These are phyloP conservation scores for Sphaerostilbella broomeana DNA, from an alignment of 2,329 filamentous ascomycete genomes.

Conservation along the genomic window DNA sequence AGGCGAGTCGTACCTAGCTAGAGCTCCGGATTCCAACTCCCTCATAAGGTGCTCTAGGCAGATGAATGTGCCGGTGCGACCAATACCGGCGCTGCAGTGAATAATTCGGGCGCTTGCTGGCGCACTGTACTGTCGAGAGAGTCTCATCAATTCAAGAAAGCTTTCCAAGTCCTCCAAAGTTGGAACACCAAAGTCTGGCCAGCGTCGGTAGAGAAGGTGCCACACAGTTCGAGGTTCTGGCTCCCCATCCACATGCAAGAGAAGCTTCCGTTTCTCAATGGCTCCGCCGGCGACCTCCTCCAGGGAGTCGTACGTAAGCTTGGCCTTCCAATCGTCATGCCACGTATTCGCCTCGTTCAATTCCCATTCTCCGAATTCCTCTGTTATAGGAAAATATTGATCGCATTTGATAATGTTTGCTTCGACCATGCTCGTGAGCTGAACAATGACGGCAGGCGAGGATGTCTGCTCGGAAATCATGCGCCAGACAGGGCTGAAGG, in stretches of 20 bases:
- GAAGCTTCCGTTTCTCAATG: slow-evolving; percentile 69
- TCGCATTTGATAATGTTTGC: slow-evolving; percentile 74
- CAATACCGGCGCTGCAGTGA: slow-evolving; percentile 87
- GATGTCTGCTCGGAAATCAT: slow-evolving; percentile 79
- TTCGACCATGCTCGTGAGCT: slow-evolving; percentile 88
- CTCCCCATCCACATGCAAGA: slow-evolving; percentile 45
- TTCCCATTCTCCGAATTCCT: slow-evolving; percentile 45
- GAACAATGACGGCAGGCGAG: slow-evolving; percentile 76
- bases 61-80: slow-evolving; percentile 91
- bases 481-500: slow-evolving; percentile 81
- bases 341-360: slow-evolving; percentile 61
- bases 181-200: slow-evolving; percentile 88
- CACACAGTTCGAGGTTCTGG: slow-evolving; percentile 56
- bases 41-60: slow-evolving; percentile 85
- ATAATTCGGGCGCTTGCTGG: slow-evolving; percentile 63
- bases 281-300: slow-evolving; percentile 49
- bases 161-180: slow-evolving; percentile 58
- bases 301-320: slow-evolving; percentile 60
- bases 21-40: slow-evolving; percentile 68
- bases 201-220: slow-evolving; percentile 79
- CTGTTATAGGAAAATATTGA: slow-evolving; percentile 69
- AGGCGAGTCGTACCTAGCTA: slow-evolving; percentile 42
- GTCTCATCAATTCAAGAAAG: slow-evolving; percentile 62
- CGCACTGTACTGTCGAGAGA: slow-evolving; percentile 55
- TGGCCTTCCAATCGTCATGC: slow-evolving; percentile 60